phyloP scores from a whole-genome alignment of 129 eudicot species.

The Centaurea solstitialis region DNA sequence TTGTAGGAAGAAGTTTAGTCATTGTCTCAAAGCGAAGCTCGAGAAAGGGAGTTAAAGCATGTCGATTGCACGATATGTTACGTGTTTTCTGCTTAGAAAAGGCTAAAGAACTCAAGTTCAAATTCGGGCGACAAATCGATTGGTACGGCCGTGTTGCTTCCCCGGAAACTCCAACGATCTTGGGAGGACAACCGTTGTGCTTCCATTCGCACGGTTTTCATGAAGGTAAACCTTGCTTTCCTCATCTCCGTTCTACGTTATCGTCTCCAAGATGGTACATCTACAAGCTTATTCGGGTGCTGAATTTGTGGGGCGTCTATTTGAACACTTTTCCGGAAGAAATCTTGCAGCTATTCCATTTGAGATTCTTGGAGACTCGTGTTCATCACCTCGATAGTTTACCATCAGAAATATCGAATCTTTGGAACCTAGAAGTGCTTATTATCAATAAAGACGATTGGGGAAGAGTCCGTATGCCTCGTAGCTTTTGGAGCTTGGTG shows the following conservation, averaged over 20 bases:
- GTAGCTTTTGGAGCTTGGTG: conserved; percentile 4
- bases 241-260: conserved; percentile 6
- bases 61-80: conserved; percentile 2
- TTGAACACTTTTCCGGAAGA: conserved; percentile 1
- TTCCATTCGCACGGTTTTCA: conserved; percentile 20
- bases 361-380: conserved; percentile 20
- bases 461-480: background rate
- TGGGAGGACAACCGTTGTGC: background rate
- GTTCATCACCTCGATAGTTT: background rate
- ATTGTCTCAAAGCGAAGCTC: background rate
- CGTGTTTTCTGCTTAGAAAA: conserved; percentile 7
- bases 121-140: background rate
- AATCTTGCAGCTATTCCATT: conserved; percentile 14
- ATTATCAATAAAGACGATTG: background rate
- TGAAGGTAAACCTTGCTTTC: background rate
- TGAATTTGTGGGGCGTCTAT: background rate
- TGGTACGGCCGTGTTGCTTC: background rate
- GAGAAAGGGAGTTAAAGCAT: background rate
- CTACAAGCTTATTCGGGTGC: conserved; percentile 10
- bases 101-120: background rate
- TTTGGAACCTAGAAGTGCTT: conserved; percentile 22
- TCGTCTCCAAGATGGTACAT: background rate
- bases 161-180: background rate
- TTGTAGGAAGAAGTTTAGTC: conserved; percentile 16
- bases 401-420: conserved; percentile 14